A percentile compares a stretch with the other conserved stretches of the same genome.
Conservation (phyloP, 306 rosid genomes). For the Medicago truncatula region MtrunA17r5.0-ANR NC_053045.1:35257501-35258000, state of each 20-base stretch:
- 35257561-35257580: conserved; percentile 97
- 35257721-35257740: conserved; percentile 98
- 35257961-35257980: conserved; percentile 87
- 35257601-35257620: conserved; percentile 96
- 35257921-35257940: conserved; percentile 28
- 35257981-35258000: conserved; percentile 87
- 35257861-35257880: conserved; percentile 31
- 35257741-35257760: conserved; percentile 93
- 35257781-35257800: conserved; percentile 73
- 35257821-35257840: conserved; percentile 94
- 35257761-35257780: conserved; percentile 96
- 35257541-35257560: conserved; percentile 96
- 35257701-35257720: conserved; percentile 98
- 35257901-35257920: conserved; percentile 33
- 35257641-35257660: conserved; percentile 99
- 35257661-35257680: conserved; percentile 96
- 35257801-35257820: conserved; percentile 65
- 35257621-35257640: conserved; percentile 96
- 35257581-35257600: conserved; percentile 98
- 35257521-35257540: conserved; percentile 92
- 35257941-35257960: conserved; percentile 60
- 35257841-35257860: conserved; percentile 79
- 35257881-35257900: conserved; percentile 33
- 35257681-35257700: conserved; percentile 96
- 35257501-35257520: conserved; percentile 60